A percentile compares a stretch with the other conserved stretches of the same genome.
Evolutionary conservation across 2,329 filamentous ascomycete genomes (phyloP).

Genomic region (Neofusicoccum parvum): DNA sequence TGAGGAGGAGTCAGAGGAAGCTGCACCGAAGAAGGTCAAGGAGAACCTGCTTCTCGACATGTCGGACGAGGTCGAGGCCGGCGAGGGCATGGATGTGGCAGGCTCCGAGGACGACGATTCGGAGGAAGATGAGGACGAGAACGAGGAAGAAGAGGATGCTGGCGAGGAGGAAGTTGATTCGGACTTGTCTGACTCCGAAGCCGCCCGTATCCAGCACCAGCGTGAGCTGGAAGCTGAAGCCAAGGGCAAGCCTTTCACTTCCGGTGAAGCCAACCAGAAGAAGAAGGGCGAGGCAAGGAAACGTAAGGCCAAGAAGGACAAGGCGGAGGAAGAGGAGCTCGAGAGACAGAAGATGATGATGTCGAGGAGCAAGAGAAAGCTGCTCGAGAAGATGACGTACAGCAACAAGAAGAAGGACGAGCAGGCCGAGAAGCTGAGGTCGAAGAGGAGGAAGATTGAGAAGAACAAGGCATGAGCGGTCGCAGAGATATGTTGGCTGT

Average conservation of each 20-base stretch:
- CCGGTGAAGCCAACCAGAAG: constrained; percentile 45
- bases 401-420: constrained; percentile 91
- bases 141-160: constrained; percentile 51
- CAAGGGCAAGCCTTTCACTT: constrained; percentile 61
- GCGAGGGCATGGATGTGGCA: constrained; percentile 52
- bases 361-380: constrained; percentile 94
- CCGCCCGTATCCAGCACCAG: constrained; percentile 72
- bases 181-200: constrained; percentile 57
- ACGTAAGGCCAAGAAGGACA: constrained; percentile 60
- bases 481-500: background rate
- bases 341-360: constrained; percentile 98
- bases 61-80: constrained; percentile 50
- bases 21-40: constrained; percentile 36
- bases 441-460: constrained; percentile 90
- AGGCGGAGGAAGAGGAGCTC: constrained; percentile 78
- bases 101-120: constrained; percentile 45
- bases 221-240: constrained; percentile 92
- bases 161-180: constrained; percentile 53
- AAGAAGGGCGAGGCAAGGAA: constrained; percentile 72
- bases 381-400: constrained; percentile 97
- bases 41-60: constrained; percentile 36
- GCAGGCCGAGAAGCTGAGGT: constrained; percentile 82
- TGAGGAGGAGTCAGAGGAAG: constrained; percentile 44
- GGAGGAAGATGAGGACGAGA: constrained; percentile 48
- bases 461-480: constrained; percentile 39